Base-by-base conservation (phyloP, 345 rosid species). In the Aquilaria sinensis region DNA sequence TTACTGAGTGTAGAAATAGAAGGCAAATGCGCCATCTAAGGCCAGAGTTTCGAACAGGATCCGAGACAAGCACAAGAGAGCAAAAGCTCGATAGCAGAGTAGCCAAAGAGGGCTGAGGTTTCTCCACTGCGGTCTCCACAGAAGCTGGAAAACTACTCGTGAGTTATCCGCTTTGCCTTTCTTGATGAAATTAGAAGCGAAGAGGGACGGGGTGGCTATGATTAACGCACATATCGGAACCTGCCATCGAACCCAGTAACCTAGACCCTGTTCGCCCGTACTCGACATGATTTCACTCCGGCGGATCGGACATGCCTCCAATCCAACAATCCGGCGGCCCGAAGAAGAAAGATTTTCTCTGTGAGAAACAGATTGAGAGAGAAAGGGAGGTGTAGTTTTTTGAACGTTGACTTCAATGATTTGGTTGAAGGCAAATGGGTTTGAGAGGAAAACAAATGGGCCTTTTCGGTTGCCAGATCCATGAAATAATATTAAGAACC, bases 1-100 rank as follows among this genome's bases (percentile, higher is more conserved):
- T 67, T 72, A 69, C 81, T 74, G 79, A 15, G 83, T 71, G 51
- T 72, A 78, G 67, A 80, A 76, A 63, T 72, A 72, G 75, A 78
- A 78, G 56, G 78, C 75, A 64, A 60, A 71, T 63, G 68, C 65
- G 59, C 76, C 77, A 12, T 69, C 77, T 1, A 50, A 14, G 51
- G 74, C 61, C 8, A 78, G 56, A 34, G 54, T 53, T 31, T 66
- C 58, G 29, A 59, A 58, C 2, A 62, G 58, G 48, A 72, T 43
- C 16, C 69, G 29, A 68, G 66, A 14, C 68, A 70, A 48, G 69
- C 72, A 69, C 58, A 75, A 1, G 31, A 77, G 72, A 56, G 78
- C 77, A 1, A 67, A 61, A 67, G 61, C 68, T 73, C 82, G 67
- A 57, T 47, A 68, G 52, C 60, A 53, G 56, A 70, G 69, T 50